Percentiles rank a stretch among this genome's conserved stretches.
Conservation (phyloP, 257 asterid genomes). For the Perilla frutescens region DNA sequence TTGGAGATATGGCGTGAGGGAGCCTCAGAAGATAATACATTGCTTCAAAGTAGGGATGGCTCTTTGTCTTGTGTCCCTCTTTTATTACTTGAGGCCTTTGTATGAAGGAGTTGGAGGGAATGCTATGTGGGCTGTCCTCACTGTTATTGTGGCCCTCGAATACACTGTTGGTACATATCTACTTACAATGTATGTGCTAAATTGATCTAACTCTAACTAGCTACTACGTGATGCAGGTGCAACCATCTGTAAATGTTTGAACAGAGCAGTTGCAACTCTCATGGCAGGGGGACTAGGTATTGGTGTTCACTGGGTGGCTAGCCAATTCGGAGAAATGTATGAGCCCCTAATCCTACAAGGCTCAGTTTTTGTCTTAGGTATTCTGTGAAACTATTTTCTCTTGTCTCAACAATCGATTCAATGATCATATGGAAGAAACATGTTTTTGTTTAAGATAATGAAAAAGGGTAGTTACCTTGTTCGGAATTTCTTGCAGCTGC, state of each 20-base stretch:
- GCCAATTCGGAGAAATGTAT: slow-evolving; percentile 49
- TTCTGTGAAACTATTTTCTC: background rate
- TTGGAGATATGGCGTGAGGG: slow-evolving; percentile 50
- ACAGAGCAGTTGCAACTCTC: slow-evolving; percentile 60
- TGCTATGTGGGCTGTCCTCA: slow-evolving; percentile 88
- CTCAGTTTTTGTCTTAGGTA: slow-evolving; percentile 71
- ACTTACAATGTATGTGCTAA: background rate
- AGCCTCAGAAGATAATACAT: slow-evolving; percentile 64
- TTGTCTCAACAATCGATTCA: background rate
- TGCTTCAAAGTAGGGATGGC: slow-evolving; percentile 73
- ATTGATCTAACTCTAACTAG: background rate
- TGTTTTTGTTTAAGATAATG: background rate
- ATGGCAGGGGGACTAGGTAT: slow-evolving; percentile 69
- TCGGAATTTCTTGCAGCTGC: slow-evolving; percentile 54
- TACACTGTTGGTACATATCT: slow-evolving; percentile 65
- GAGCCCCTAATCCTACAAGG: slow-evolving; percentile 67
- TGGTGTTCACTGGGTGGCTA: slow-evolving; percentile 72
- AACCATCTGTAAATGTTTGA: slow-evolving; percentile 61
- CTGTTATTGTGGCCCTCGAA: slow-evolving; percentile 69
- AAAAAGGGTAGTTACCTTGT: slow-evolving; percentile 9
- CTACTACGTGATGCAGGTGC: slow-evolving; percentile 50
- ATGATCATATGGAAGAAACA: background rate
- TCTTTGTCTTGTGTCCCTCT: slow-evolving; percentile 61
- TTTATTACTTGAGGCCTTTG: slow-evolving; percentile 74
- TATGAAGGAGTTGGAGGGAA: slow-evolving; percentile 77